These are phyloP conservation scores for Blumeria hordei DNA, from an alignment of 2,329 filamentous ascomycete species.

Conservation along the genomic window DNA sequence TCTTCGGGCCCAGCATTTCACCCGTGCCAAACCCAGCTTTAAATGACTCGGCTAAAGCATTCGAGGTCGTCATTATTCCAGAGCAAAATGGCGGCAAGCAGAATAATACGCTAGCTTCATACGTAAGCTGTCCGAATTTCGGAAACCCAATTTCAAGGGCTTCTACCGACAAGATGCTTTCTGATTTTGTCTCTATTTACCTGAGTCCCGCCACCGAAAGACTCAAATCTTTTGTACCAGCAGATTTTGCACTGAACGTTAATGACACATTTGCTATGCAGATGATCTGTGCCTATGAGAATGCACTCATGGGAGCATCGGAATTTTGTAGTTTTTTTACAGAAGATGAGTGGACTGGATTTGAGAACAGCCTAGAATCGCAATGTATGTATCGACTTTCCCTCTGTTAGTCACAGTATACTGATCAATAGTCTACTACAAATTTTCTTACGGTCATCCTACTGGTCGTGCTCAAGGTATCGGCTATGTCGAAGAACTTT, in stretches of 20 bases:
- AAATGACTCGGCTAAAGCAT: constrained; percentile 19
- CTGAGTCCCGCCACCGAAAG: constrained; percentile 21
- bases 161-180: constrained; percentile 15
- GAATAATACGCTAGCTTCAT: constrained; percentile 28
- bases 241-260: constrained; percentile 22
- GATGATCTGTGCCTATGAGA: constrained; percentile 30
- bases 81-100: constrained; percentile 17
- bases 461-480: constrained; percentile 66
- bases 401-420: background rate
- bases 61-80: constrained; percentile 26
- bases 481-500: constrained; percentile 64
- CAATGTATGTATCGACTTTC: constrained; percentile 18
- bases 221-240: constrained; percentile 22
- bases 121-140: constrained; percentile 22
- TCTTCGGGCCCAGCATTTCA: constrained; percentile 24
- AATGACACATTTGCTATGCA: constrained; percentile 27
- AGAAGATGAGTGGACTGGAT: constrained; percentile 27
- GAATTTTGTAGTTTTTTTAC: constrained; percentile 30
- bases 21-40: constrained; percentile 17
- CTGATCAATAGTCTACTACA: constrained; percentile 25
- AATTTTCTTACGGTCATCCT: constrained; percentile 50
- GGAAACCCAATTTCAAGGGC: constrained; percentile 3
- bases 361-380: constrained; percentile 27
- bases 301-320: constrained; percentile 23
- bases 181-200: constrained; percentile 23